Evolutionary conservation across 345 rosid species (phyloP), one percentile per base, ranked within the genome.

Genomic region (Lepidium sativum): DNA sequence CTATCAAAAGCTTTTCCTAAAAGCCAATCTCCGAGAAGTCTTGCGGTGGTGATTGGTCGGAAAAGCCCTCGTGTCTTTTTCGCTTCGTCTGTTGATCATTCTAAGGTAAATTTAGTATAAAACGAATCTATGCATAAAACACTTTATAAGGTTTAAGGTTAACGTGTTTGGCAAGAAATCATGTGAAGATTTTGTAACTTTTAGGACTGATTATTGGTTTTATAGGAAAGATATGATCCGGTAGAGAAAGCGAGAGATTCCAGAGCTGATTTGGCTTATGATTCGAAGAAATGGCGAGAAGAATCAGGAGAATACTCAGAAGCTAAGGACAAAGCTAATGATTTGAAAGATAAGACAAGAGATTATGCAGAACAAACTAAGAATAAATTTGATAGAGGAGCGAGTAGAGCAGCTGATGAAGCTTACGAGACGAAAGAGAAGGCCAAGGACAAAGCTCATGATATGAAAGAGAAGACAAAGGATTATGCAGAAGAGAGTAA

Each of bases 231-330:
- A 60, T 21, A 71, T 49, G 77, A 73, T 44, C 52, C 72, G 1
- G 67, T 73, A 12, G 77, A 73, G 63, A 66, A 44, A 12, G 38
- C 77, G 0, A 60, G 77, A 66, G 77, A 73, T 39, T 73, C 77
- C 0, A 66, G 77, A 16, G 77, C 77, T 0, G 77, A 73, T 27
- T 66, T 60, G 48, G 77, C 72, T 10, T 73, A 73, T 52, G 77
- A 73, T 6, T 66, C 72, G 2, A 74, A 74, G 69, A 74, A 60
- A 55, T 74, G 77, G 73, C 62, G 68, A 47, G 73, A 74, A 54
- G 65, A 67, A 13, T 67, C 77, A 0, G 72, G 73, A n/a, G n/a
- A n/a, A 12, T 67, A 68, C 13, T 11, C 63, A 1, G 65, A 68
- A 61, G 69, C 64, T 2, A 43, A 18, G 16, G 63, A 40, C 44